These are phyloP conservation scores for Elaeis oleifera DNA, from an alignment of 202 grass and related monocot genomes.

Conservation along the genomic window DNA sequence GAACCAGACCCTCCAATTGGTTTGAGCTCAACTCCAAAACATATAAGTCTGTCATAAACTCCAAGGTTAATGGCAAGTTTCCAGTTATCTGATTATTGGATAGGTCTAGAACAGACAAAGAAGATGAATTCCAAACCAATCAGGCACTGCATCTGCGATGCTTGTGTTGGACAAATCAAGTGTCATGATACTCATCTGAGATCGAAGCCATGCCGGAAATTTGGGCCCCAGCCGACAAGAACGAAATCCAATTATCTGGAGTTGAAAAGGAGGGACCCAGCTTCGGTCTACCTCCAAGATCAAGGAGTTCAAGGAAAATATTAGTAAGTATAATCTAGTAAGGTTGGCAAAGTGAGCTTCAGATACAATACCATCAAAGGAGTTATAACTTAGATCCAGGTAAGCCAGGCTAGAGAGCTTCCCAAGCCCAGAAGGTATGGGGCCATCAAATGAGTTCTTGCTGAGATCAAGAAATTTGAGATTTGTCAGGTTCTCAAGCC, in stretches of 20 bases:
- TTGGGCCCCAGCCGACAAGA: constrained; percentile 21
- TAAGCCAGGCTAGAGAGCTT: constrained; percentile 1
- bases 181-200: constrained; percentile 8
- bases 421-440: constrained; percentile 15
- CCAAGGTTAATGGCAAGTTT: constrained; percentile 15
- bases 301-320: constrained; percentile 20
- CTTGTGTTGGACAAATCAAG: constrained; percentile 22
- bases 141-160: constrained; percentile 23
- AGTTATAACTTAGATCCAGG: constrained; percentile 5
- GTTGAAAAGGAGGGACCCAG: constrained; percentile 44
- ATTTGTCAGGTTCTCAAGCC: constrained; percentile 24
- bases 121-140: constrained; percentile 35
- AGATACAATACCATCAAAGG: constrained; percentile 6
- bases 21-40: constrained; percentile 16
- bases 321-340: constrained; percentile 16
- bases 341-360: constrained; percentile 21
- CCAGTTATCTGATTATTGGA: constrained; percentile 34
- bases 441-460: constrained; percentile 16
- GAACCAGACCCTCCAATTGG: constrained; percentile 26
- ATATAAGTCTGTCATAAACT: background rate
- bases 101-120: constrained; percentile 18
- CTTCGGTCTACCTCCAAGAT: constrained; percentile 4
- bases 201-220: constrained; percentile 40
- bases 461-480: constrained; percentile 15
- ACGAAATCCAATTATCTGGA: constrained; percentile 3